Evolutionary conservation across 805 yeast species (phyloP).

Genomic region (Cyberlindnera saturnus): DNA sequence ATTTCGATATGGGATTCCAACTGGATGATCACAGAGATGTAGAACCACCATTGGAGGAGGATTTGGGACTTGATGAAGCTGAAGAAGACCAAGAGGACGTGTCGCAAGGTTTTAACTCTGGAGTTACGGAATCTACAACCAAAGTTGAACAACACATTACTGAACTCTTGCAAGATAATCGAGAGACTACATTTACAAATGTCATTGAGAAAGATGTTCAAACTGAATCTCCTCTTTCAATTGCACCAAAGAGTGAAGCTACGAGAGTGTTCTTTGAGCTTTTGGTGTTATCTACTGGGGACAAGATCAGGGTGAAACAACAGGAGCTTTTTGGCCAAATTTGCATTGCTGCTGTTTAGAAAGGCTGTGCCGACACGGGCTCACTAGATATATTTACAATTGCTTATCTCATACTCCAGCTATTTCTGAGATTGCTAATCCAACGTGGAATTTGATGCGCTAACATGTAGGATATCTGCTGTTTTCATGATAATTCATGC

Average conservation of each 20-base stretch:
- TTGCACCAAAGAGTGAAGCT: constrained; percentile 48
- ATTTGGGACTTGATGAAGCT: constrained; percentile 1
- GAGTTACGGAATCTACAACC: constrained; percentile 42
- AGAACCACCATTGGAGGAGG: constrained; percentile 4
- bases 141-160: constrained; percentile 29
- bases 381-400: too few species aligned
- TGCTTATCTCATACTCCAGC: too few species aligned
- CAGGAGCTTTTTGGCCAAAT: constrained; percentile 55
- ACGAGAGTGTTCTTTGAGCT: constrained; percentile 76
- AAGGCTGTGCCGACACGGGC: too few species aligned
- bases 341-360: constrained; percentile 4
- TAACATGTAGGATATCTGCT: too few species aligned
- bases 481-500: too few species aligned
- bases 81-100: constrained; percentile 21
- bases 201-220: constrained; percentile 29
- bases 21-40: constrained; percentile 25
- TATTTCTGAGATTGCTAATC: background rate
- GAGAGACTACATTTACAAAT: constrained; percentile 28
- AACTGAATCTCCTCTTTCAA: constrained; percentile 26
- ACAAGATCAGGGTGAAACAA: constrained; percentile 61
- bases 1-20: constrained; percentile 24
- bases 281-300: constrained; percentile 73
- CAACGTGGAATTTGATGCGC: too few species aligned
- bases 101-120: constrained; percentile 14
- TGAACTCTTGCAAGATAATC: background rate